These are phyloP conservation scores for Fonsecaea erecta DNA, from an alignment of 2,329 filamentous ascomycete genomes.

Conservation along the genomic window DNA sequence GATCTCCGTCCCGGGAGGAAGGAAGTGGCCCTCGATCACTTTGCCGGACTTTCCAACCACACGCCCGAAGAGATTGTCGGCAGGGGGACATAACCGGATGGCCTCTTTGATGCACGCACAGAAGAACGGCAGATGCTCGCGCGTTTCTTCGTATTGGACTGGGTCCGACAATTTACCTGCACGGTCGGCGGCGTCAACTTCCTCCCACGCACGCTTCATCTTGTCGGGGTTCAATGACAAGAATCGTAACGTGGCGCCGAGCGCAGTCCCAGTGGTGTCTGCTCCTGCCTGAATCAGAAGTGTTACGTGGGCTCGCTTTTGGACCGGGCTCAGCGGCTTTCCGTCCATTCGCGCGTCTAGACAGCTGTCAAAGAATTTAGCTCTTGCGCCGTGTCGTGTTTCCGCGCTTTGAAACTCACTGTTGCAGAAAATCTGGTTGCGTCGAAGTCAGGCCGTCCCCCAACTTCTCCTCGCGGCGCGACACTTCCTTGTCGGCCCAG, in stretches of 20 bases:
- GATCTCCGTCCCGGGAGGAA: constrained; percentile 36
- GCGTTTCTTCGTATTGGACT: constrained; percentile 38
- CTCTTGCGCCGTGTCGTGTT: neutral
- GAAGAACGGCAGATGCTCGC: constrained; percentile 39
- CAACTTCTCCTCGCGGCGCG: neutral
- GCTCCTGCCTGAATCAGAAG: constrained; percentile 63
- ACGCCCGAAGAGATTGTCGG: constrained; percentile 43
- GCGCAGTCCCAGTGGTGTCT: constrained; percentile 76
- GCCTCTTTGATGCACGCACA: constrained; percentile 44
- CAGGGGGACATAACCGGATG: constrained; percentile 43
- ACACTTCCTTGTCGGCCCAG: neutral
- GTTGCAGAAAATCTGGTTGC: constrained; percentile 28
- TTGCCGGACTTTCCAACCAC: constrained; percentile 40
- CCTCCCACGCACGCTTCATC: constrained; percentile 34
- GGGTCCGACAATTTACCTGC: constrained; percentile 37
- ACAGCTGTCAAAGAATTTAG: constrained; percentile 15
- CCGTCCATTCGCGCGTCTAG: constrained; percentile 21
- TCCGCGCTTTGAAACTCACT: neutral
- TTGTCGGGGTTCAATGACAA: constrained; percentile 64
- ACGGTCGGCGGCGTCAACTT: constrained; percentile 36
- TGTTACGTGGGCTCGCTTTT: constrained; percentile 16
- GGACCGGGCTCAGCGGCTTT: constrained; percentile 11
- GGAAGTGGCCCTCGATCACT: constrained; percentile 38
- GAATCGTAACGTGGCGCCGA: constrained; percentile 73
- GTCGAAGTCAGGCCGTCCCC: neutral